Evolutionary conservation across 1,284 basidiomycete genomes (phyloP), one percentile per base, ranked within the genome.

Genomic region (Laetiporus sulphureus): DNA sequence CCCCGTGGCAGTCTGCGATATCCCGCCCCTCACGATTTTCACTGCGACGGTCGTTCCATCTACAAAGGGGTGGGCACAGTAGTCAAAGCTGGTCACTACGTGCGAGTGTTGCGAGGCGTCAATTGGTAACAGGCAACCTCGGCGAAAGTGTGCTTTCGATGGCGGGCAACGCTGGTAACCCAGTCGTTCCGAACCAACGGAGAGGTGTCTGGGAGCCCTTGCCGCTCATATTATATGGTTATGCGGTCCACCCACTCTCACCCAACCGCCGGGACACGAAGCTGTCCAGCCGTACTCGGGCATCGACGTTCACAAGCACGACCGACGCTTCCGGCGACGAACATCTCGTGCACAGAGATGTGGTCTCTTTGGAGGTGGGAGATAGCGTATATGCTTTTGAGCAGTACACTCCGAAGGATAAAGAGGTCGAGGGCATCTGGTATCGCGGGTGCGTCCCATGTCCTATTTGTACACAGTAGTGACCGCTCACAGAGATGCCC

Each of bases 301-400:
- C 78, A 42, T 87, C 83, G 1, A 79, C 74, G 0, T 78, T 81
- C 48, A 85, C 83, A 5, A 83, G 84, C 51, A 72, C 66, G 3
- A 42, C 45, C 5, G 83, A 85, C 51, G 72, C 66, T 21, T 84
- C 82, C 2, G 71, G 72, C 10, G 81, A 82, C 40, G 82, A 85
- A 36, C 71, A 77, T 40, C 67, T 73, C 25, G 69, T 74, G 0
- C 74, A 83, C 64, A 72, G 77, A 43, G 84, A 89, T 46, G 80
- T 89, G n/a, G 86, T 89, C 25, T 75, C 79, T 13, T 71, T 90
- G 38, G 87, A 90, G 50, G 83, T 97, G 18, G 95, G 95, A 38
- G 94, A 97, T 61, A 94, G 97, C 61, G 83, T 98, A 29, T 97
- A 97, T 66, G 91, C 92, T 19, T 95, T 96, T 57, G 92, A 96